Evolutionary conservation across 192 early-diverging fungal species (phyloP), one percentile per base, ranked within the genome.

Genomic region (Entomortierella parvispora): DNA sequence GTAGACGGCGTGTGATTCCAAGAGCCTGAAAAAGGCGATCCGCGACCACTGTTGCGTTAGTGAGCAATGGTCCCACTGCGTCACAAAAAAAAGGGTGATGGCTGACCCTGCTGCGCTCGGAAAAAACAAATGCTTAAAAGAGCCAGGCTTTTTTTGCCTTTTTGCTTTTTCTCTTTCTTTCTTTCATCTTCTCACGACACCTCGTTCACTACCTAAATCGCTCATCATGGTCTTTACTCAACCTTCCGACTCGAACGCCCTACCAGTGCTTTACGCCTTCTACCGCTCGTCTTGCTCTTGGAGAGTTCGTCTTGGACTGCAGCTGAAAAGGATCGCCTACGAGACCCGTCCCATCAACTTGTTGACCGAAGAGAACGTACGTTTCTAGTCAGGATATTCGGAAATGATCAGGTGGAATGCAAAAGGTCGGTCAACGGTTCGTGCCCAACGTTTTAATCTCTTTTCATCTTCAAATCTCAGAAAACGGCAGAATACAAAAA

Each of bases 281-380:
- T 94, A 68, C 63, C 87, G 95, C 33, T 93, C 91, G 10, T 89
- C 89, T 33, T 88, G 85, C 56, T 77, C 89, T 2, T 94, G 86
- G 71, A 86, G 95, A 62, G 90, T 95, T 40, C 81, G 93, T 11
- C 86, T 93, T 31, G 89, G 83, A 14, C 87, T 98, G 11, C 69
- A 80, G 45, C 84, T 82, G 80, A 97, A 97, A 72, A 82, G 79
- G 32, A 87, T 97, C 45, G 64, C 79, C 3, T 93, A 91, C 67
- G 88, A 94, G 46, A 58, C 63, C 14, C 66, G 68, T 6, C 74
- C 82, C 14, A 80, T 97, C 29, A 89, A 94, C 69, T 80, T 98
- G n/a, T 51, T 89, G 37, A 88, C 87, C 44, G 84, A 81, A 65
- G 94, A 95, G 72, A 92, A 95, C 53, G 85, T 90, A 26, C 18